Evolutionary conservation across 108 stramenopile genomes (phyloP), one percentile per base, ranked within the genome.

Genomic region (Skeletonema costatum): DNA sequence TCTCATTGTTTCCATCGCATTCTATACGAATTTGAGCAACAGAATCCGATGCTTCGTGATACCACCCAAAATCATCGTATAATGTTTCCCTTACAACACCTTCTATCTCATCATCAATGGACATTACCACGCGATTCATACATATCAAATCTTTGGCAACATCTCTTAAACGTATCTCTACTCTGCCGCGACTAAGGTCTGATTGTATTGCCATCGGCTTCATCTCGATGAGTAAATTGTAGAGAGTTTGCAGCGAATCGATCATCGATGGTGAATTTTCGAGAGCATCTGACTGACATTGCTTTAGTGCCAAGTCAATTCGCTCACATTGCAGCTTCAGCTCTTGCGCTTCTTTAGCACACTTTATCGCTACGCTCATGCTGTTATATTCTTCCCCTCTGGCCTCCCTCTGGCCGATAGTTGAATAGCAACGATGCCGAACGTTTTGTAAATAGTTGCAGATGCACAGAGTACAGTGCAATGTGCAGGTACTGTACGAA

Each of bases 101-200:
- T 36, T 67, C 53, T n/a, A 82, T 66, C 65, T 82, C 81, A 16
- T 72, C 75, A 61, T 76, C 81, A 31, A 82, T 56, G 32, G 74
- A 75, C 39, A 60, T 17, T 56, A 82, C 64, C 35, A 71, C 75
- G 53, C 81, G 74, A 62, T 82, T 44, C 65, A 76, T 60, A 32
- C 61, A 1, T 29, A 76, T 76, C 60, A 68, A 71, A 25, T 67
- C 39, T 32, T 68, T 51, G 64, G 66, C 64, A 46, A 68, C 46
- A 65, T 73, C 4, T 62, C 63, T 64, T 58, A 68, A 31, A 38
- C 3, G 8, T 4, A 56, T 56, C 21, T 56, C 21, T 9, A 56
- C 53, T 25, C n/a, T 56, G 53, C 53, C 10, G 25, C 53, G 25
- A 56, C 16, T 21, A 25, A 10, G 9, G 1, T 56, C n/a, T 25